Percentiles rank a stretch among this genome's conserved stretches.
Conservation (phyloP, 495 filamentous ascomycete genomes). For the Penicillium manginii region DNA sequence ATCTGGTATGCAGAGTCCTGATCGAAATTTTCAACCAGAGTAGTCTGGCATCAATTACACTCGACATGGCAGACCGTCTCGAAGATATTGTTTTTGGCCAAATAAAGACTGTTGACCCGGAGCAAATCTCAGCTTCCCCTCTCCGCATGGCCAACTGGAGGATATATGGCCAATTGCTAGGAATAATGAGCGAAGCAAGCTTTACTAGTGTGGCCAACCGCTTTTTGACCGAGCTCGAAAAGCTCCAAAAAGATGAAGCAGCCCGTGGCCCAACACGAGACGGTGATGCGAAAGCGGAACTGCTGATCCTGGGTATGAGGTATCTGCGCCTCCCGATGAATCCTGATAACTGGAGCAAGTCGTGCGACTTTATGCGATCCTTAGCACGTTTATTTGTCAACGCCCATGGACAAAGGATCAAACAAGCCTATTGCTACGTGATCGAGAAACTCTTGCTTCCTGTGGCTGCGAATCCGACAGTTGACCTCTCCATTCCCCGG, state of each 20-base stretch:
- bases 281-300: conserved; percentile 76
- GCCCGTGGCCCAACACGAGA: conserved; percentile 69
- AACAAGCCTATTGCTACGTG: conserved; percentile 91
- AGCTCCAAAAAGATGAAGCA: conserved; percentile 69
- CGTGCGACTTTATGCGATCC: conserved; percentile 84
- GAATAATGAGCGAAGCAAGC: conserved; percentile 91
- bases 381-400: conserved; percentile 80
- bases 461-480: conserved; percentile 74
- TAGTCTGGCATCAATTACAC: conserved; percentile 75
- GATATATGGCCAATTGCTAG: conserved; percentile 86
- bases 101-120: conserved; percentile 82
- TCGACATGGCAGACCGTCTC: conserved; percentile 85
- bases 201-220: conserved; percentile 81
- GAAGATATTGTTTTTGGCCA: conserved; percentile 95
- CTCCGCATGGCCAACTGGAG: conserved; percentile 92
- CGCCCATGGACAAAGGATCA: conserved; percentile 84
- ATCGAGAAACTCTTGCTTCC: conserved; percentile 87
- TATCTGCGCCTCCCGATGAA: conserved; percentile 72
- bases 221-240: conserved; percentile 79
- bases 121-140: conserved; percentile 75
- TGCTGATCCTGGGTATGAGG: conserved; percentile 88
- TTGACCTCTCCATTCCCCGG: conserved; percentile 73
- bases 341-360: conserved; percentile 79
- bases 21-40: conserved; percentile 94
- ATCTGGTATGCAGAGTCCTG: conserved; percentile 89